phyloP scores from a whole-genome alignment of 2,329 filamentous ascomycete species.

The Alternaria dauci region DNA sequence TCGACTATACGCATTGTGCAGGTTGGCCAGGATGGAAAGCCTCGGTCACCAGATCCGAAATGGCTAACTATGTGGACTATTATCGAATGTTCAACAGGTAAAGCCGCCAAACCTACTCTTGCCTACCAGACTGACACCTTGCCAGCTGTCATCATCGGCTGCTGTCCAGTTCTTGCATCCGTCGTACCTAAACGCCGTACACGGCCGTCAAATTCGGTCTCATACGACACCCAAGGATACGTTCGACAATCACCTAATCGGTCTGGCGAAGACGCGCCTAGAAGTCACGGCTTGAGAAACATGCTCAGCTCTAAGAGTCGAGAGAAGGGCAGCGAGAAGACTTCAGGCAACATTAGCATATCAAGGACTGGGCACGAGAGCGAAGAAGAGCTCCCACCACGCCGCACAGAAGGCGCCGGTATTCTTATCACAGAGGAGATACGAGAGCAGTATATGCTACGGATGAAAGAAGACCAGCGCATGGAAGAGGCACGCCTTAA shows the following conservation, averaged over 20 bases:
- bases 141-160: conserved; percentile 38
- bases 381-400: conserved; percentile 23
- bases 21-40: conserved; percentile 39
- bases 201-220: background rate
- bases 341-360: conserved; percentile 8
- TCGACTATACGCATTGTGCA: conserved; percentile 44
- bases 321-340: conserved; percentile 11
- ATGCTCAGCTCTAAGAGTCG: conserved; percentile 16
- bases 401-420: conserved; percentile 9
- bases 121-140: background rate
- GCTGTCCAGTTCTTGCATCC: conserved; percentile 29
- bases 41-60: conserved; percentile 40
- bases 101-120: background rate
- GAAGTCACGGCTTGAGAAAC: conserved; percentile 13
- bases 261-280: conserved; percentile 6
- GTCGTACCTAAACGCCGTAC: conserved; percentile 20
- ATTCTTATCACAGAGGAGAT: conserved; percentile 14
- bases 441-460: conserved; percentile 8
- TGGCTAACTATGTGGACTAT: conserved; percentile 52
- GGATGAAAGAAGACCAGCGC: conserved; percentile 7
- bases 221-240: conserved; percentile 24
- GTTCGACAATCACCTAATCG: conserved; percentile 16
- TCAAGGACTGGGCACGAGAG: conserved; percentile 13
- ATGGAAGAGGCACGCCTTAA: conserved; percentile 5
- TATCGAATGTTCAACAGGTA: conserved; percentile 50